These are phyloP conservation scores for Aspergillus aculeatinus DNA, from an alignment of 2,329 filamentous ascomycete species.

Conservation along the genomic window DNA sequence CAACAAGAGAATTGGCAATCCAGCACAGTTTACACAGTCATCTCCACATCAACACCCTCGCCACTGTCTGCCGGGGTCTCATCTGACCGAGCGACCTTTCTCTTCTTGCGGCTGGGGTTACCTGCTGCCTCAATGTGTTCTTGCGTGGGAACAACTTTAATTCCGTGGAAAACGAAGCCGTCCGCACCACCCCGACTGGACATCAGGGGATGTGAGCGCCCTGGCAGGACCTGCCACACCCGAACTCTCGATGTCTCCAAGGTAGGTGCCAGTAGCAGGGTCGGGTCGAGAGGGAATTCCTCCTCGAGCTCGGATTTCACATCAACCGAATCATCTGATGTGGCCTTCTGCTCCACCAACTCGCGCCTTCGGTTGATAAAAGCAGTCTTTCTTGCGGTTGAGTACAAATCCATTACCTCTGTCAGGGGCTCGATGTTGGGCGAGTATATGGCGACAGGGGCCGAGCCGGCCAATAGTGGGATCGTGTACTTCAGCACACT, in stretches of 20 bases:
- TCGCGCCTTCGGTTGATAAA: constrained; percentile 52
- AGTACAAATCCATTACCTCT: constrained; percentile 78
- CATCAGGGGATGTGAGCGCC: constrained; percentile 92
- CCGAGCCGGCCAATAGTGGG: constrained; percentile 78
- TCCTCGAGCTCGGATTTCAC: constrained; percentile 40
- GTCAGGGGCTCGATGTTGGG: constrained; percentile 77
- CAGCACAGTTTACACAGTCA: constrained; percentile 17
- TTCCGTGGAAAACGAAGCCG: constrained; percentile 84
- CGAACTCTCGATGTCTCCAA: constrained; percentile 78
- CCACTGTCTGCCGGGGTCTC: constrained; percentile 22
- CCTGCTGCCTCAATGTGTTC: constrained; percentile 81
- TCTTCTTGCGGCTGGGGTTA: constrained; percentile 64
- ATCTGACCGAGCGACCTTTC: constrained; percentile 52
- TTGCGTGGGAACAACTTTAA: constrained; percentile 74
- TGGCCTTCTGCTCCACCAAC: constrained; percentile 20
- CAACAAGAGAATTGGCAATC: background rate
- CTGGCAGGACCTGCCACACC: constrained; percentile 87
- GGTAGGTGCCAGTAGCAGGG: constrained; percentile 72
- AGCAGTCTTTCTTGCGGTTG: constrained; percentile 72
- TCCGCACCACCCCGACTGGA: constrained; percentile 82
- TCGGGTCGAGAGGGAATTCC: constrained; percentile 86
- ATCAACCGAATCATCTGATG: constrained; percentile 8
- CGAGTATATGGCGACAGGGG: constrained; percentile 81
- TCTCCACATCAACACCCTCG: constrained; percentile 32
- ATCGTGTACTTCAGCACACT: constrained; percentile 73